Conservation (phyloP, 495 filamentous ascomycete species). For the Penicillium taxi region DNA sequence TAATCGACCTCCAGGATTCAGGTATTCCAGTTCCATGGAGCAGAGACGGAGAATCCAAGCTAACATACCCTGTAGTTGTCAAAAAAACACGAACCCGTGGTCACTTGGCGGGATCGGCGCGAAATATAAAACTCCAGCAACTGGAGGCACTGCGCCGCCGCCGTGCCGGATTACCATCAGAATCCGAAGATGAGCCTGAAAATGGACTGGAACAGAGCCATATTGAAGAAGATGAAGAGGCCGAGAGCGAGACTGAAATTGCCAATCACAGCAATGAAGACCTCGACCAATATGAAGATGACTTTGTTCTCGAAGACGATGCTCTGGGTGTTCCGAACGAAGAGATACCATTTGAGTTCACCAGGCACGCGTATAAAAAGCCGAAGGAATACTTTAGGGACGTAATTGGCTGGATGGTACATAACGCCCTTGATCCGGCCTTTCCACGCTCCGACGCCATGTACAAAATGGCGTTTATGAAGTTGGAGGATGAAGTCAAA, state of each 20-base stretch:
- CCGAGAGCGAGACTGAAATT: conserved; percentile 32
- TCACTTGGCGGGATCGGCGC: conserved; percentile 29
- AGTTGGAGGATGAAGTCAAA: conserved; percentile 64
- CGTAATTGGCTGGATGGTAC: conserved; percentile 76
- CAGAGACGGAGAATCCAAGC: background rate
- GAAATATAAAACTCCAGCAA: conserved; percentile 36
- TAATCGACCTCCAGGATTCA: conserved; percentile 40
- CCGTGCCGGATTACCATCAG: conserved; percentile 49
- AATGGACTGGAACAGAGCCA: conserved; percentile 11
- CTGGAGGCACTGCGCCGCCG: conserved; percentile 49
- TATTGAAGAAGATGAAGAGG: conserved; percentile 4
- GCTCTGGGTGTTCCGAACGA: conserved; percentile 55
- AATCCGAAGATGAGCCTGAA: conserved; percentile 18
- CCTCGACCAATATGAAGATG: conserved; percentile 57
- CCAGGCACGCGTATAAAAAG: conserved; percentile 55
- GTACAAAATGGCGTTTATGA: conserved; percentile 64
- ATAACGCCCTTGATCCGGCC: conserved; percentile 65
- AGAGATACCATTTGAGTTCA: conserved; percentile 66
- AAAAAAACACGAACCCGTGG: conserved; percentile 38
- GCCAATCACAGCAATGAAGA: conserved; percentile 30
- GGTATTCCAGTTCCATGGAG: conserved; percentile 14
- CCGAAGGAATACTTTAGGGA: conserved; percentile 70
- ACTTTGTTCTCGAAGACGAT: conserved; percentile 63
- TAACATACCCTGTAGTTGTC: conserved; percentile 18
- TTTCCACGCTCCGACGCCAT: conserved; percentile 57